These are phyloP conservation scores for Microbotryum scabiosae DNA, from an alignment of 1,284 basidiomycete species.

Conservation along the genomic window DNA sequence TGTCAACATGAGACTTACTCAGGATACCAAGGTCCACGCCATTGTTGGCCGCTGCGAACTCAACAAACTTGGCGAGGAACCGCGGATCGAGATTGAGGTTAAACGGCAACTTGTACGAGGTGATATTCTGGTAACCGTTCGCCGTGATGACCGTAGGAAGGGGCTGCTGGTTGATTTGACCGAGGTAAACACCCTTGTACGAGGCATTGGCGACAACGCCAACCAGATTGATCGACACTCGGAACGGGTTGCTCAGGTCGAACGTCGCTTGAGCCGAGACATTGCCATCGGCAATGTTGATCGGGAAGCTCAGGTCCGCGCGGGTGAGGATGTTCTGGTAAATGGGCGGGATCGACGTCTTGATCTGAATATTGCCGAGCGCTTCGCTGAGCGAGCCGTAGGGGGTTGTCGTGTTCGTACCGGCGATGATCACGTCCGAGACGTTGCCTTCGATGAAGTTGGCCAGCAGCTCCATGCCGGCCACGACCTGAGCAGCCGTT, in stretches of 20 bases:
- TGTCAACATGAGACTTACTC: conserved; percentile 48
- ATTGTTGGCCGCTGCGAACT: conserved; percentile 50
- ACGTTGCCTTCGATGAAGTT: conserved; percentile 60
- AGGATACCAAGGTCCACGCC: conserved; percentile 59
- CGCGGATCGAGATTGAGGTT: conserved; percentile 58
- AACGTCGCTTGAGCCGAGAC: conserved; percentile 49
- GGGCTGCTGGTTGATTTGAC: conserved; percentile 43
- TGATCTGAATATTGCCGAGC: conserved; percentile 55
- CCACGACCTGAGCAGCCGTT: conserved; percentile 47
- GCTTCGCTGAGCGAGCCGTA: conserved; percentile 59
- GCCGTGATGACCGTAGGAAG: conserved; percentile 49
- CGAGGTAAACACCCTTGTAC: conserved; percentile 41
- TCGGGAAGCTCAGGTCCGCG: conserved; percentile 32
- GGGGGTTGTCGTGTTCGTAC: conserved; percentile 53
- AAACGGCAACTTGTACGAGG: conserved; percentile 56
- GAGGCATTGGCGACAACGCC: conserved; percentile 51
- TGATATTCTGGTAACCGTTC: conserved; percentile 54
- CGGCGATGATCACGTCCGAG: conserved; percentile 54
- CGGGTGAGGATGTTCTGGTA: conserved; percentile 54
- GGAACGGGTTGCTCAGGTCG: conserved; percentile 61
- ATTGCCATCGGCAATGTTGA: conserved; percentile 45
- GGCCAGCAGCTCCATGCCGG: conserved; percentile 56
- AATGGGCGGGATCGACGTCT: conserved; percentile 59
- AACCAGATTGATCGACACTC: conserved; percentile 61
- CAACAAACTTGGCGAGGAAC: conserved; percentile 55